phyloP scores from a whole-genome alignment of 169 alveolate genomes.

The Eimeria falciformis region DNA sequence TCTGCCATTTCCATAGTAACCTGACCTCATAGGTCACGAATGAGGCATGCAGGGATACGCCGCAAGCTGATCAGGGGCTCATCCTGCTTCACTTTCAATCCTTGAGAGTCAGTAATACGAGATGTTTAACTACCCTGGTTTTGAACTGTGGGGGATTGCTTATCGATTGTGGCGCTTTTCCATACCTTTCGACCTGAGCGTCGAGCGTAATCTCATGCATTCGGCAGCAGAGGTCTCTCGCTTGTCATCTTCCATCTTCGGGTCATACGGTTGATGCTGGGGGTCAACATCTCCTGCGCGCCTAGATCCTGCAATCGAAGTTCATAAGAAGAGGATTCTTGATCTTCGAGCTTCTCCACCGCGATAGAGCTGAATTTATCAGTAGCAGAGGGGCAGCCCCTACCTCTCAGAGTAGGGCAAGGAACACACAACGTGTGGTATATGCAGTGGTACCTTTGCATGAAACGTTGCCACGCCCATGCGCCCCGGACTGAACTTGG shows the following conservation, averaged over 20 bases:
- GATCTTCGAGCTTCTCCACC: neutral
- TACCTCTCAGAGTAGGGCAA: neutral
- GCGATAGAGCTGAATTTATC: too few species aligned
- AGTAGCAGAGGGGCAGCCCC: too few species aligned
- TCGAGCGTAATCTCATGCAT: conserved; percentile 31
- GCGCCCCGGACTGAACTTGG: neutral
- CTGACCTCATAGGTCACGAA: too few species aligned
- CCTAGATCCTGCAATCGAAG: conserved; percentile 23
- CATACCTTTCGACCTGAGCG: conserved; percentile 37
- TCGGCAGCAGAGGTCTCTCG: neutral
- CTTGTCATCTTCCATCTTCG: neutral
- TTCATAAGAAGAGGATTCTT: neutral
- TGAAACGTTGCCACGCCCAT: neutral
- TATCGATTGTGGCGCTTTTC: neutral
- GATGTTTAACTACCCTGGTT: too few species aligned
- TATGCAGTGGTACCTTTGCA: conserved; percentile 29
- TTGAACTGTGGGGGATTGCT: neutral
- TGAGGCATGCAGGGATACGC: too few species aligned
- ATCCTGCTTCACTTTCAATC: too few species aligned
- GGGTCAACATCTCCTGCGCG: neutral
- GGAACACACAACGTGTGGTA: neutral
- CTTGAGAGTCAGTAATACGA: too few species aligned
- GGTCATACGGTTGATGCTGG: neutral
- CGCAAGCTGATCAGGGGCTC: too few species aligned
- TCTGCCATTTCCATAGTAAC: neutral